Percentiles rank a stretch among this genome's conserved stretches.
Conservation (phyloP, 2,329 filamentous ascomycete genomes). For the Pyricularia sp. region DNA sequence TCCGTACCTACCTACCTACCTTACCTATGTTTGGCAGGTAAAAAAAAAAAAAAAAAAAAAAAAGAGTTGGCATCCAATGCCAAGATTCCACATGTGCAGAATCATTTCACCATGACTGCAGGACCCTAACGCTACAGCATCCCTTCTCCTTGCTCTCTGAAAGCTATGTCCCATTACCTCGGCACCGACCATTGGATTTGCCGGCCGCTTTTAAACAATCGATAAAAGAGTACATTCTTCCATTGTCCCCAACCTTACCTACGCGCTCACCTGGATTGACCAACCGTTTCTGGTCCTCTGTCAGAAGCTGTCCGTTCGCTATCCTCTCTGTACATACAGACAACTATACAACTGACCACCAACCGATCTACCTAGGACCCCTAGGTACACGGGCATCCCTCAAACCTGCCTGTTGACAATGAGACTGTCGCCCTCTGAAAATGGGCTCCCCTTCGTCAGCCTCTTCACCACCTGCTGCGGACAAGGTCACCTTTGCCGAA, state of each 20-base stretch:
- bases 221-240: not conserved
- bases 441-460: not conserved
- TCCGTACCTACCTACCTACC: no score
- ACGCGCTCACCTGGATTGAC: not conserved
- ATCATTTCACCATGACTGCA: not conserved
- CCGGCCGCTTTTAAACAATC: not conserved
- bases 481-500: not conserved
- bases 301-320: not conserved
- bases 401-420: not conserved
- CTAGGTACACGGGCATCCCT: not conserved
- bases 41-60: not conserved
- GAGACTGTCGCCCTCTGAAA: not conserved
- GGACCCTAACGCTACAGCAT: not conserved
- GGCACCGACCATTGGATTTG: not conserved
- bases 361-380: not conserved
- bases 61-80: not conserved
- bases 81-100: not conserved
- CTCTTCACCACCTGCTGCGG: not conserved
- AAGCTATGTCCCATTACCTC: not conserved
- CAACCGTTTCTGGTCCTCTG: not conserved
- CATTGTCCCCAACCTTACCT: not conserved
- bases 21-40: no score
- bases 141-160: not conserved
- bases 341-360: not conserved
- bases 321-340: not conserved